phyloP scores from a whole-genome alignment of 257 asterid species.

The Solanum lycopersicoides region DNA sequence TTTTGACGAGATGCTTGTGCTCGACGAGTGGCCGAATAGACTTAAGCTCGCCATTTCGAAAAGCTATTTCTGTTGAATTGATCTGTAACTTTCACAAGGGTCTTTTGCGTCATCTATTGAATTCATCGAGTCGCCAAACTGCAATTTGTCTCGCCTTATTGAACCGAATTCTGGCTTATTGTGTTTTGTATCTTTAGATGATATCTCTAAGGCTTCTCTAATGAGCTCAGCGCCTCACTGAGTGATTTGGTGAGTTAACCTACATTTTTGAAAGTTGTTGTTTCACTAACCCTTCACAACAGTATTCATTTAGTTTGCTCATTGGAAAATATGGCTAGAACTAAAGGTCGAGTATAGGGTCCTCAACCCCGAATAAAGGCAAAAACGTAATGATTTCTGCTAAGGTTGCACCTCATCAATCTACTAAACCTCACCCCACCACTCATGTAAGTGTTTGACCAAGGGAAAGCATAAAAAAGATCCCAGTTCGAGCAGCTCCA shows the following conservation, averaged over 20 bases:
- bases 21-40: background rate
- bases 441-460: background rate
- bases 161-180: too few relatives aligned
- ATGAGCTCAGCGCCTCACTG: background rate
- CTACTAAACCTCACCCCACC: background rate
- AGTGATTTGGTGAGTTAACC: too few relatives aligned
- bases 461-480: background rate
- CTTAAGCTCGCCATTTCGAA: background rate
- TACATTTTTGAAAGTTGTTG: background rate
- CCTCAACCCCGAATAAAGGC: background rate
- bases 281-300: background rate
- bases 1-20: background rate
- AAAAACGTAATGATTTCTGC: background rate
- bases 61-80: background rate
- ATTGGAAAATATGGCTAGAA: background rate
- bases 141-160: too few relatives aligned
- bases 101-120: background rate
- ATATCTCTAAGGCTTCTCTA: background rate
- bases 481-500: background rate
- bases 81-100: background rate
- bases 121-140: too few relatives aligned
- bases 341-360: background rate
- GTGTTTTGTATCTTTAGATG: too few relatives aligned
- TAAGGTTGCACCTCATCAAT: background rate
- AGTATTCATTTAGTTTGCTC: background rate